Percentiles rank a stretch among this genome's conserved stretches.
These are phyloP conservation scores for Lactarius indigo DNA, from an alignment of 768 basidiomycete species.

Conservation along the genomic window DNA sequence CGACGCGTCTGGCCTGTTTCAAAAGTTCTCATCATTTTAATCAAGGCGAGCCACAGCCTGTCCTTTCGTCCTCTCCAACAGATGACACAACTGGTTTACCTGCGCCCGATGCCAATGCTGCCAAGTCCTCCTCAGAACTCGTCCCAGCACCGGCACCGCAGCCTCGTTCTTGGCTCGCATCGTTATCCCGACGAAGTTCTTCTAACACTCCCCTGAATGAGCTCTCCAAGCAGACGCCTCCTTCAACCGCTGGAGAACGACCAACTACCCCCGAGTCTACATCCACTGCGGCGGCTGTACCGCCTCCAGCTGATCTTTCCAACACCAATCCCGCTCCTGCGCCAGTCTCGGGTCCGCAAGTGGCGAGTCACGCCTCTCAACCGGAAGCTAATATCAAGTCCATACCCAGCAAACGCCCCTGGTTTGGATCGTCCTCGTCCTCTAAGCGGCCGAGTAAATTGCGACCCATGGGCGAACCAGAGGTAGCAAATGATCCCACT, in stretches of 20 bases:
- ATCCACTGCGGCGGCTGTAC: neutral
- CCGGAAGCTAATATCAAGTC: neutral
- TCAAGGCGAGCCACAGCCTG: constrained; percentile 5
- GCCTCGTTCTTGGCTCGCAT: constrained; percentile 20
- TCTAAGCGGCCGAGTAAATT: constrained; percentile 9
- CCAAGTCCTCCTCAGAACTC: neutral
- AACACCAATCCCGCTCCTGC: neutral
- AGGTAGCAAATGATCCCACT: neutral
- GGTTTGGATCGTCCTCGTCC: constrained; percentile 14
- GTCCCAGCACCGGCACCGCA: neutral
- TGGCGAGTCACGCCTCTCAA: neutral
- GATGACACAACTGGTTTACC: neutral
- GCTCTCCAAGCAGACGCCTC: constrained; percentile 2
- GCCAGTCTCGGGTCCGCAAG: neutral
- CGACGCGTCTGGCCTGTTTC: neutral
- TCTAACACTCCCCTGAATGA: constrained; percentile 12
- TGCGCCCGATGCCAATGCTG: neutral
- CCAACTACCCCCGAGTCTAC: neutral
- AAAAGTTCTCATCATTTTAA: constrained; percentile 2
- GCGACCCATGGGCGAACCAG: neutral
- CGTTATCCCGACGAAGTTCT: constrained; percentile 12
- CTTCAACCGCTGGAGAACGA: neutral
- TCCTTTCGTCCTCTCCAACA: neutral
- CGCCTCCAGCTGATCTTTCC: neutral
- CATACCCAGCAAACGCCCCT: constrained; percentile 18